Base-by-base conservation (phyloP, 2,329 filamentous ascomycete species). In the Curvularia sp. region DNA sequence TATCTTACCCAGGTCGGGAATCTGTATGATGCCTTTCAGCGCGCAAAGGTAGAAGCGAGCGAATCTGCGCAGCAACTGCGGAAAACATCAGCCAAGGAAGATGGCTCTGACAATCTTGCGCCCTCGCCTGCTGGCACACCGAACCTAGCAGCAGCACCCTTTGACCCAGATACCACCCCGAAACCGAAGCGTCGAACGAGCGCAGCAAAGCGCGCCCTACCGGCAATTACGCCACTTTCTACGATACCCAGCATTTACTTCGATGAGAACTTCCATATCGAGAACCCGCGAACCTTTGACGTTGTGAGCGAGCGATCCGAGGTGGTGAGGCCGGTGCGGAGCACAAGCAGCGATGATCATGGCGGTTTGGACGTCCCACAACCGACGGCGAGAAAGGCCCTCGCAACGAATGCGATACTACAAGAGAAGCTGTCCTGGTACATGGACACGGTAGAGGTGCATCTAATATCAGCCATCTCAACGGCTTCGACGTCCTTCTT, bases 351-450 rank as follows among this genome's bases (percentile, higher is more conserved):
- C 39, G 82, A 87, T 61, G 84, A 87, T 25, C 83, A 85, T 23
- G 81, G 80, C 34, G 77, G 81, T 49, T 79, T 83, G 0, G 78
- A 84, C 21, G 83, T 84, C 10, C 88, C 90, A 7, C 74, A 80
- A 42, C 75, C 78, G 18, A 78, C 79, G 12, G 82, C 82, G 8
- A 86, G 94, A 59, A 98, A 97, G 75, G 91, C 92, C 1, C 82
- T 99, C 27, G 94, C 94, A 7, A 97, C 93, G 0, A 99, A 99
- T 78, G 95, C 95, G 0, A 99, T 99, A 57, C 78, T 99, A 34
- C 95, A 99, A 75, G 95, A 99, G 78, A 99, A 99, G 78, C 82
- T 99, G 12, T 98, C 95, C 0, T 99, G 95, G 95, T 99, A 99
- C 76, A 97, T 99, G 93, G 95, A 99, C 75, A 99, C 95, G 0